These are phyloP conservation scores for Lentinula sp. DNA, from an alignment of 768 basidiomycete genomes.

Conservation along the genomic window DNA sequence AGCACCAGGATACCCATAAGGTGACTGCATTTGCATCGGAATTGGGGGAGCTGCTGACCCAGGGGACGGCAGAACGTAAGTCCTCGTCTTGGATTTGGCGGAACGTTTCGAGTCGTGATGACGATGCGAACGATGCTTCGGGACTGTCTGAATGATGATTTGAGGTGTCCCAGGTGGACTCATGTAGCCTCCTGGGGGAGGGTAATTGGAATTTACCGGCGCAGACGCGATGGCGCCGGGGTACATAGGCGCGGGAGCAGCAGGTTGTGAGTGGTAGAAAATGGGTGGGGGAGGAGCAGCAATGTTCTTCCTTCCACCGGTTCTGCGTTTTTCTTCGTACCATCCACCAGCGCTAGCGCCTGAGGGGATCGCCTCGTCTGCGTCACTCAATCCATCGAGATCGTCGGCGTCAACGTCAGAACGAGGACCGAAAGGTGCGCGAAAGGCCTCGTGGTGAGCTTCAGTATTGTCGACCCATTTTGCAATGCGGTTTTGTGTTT, in stretches of 20 bases:
- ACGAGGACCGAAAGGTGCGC: constrained; percentile 10
- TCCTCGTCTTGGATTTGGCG: neutral
- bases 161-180: neutral
- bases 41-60: neutral
- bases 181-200: neutral
- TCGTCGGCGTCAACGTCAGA: constrained; percentile 8
- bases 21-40: neutral
- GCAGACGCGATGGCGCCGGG: neutral
- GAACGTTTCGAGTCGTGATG: constrained; percentile 1
- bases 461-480: constrained; percentile 30
- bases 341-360: constrained; percentile 4
- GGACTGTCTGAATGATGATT: constrained; percentile 1
- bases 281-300: neutral
- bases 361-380: neutral
- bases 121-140: constrained; percentile 1
- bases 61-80: neutral
- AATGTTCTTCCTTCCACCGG: neutral
- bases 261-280: neutral
- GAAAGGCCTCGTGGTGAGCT: constrained; percentile 7
- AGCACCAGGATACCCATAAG: neutral
- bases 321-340: neutral
- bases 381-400: constrained; percentile 1
- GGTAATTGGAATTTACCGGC: neutral
- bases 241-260: neutral
- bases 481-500: constrained; percentile 29